These are phyloP conservation scores for Metschnikowia colocasiae DNA, from an alignment of 805 yeast genomes.

Conservation along the genomic window DNA sequence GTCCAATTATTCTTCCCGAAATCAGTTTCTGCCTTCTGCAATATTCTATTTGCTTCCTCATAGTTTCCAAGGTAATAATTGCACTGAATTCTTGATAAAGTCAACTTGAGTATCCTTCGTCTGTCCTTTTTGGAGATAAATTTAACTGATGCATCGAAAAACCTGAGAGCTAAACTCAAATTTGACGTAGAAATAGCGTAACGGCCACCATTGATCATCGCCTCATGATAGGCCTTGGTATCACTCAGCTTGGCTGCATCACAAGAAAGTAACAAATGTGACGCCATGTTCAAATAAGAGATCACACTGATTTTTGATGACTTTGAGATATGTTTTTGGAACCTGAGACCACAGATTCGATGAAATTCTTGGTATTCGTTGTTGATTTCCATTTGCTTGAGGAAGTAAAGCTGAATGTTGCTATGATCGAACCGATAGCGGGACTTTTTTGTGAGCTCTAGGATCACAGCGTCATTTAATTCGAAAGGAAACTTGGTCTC, in stretches of 20 bases:
- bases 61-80: slow-evolving; percentile 26
- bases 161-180: slow-evolving; percentile 37
- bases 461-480: slow-evolving; percentile 27
- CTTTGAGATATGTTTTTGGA: slow-evolving; percentile 23
- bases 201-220: slow-evolving; percentile 42
- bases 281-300: slow-evolving; percentile 35
- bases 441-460: slow-evolving; percentile 34
- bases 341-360: slow-evolving; percentile 41
- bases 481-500: slow-evolving; percentile 26
- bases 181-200: slow-evolving; percentile 44
- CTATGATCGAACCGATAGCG: slow-evolving; percentile 42
- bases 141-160: slow-evolving; percentile 33
- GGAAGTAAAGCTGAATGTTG: slow-evolving; percentile 30
- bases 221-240: slow-evolving; percentile 31
- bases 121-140: slow-evolving; percentile 22
- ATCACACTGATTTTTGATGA: slow-evolving; percentile 17
- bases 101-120: slow-evolving; percentile 22
- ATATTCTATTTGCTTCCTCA: slow-evolving; percentile 33
- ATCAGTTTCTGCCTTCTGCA: slow-evolving; percentile 26
- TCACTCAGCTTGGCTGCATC: slow-evolving; percentile 34
- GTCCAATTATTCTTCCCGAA: slow-evolving; percentile 35
- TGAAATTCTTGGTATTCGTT: slow-evolving; percentile 32
- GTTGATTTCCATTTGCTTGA: slow-evolving; percentile 22
- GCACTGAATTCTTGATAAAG: slow-evolving; percentile 33
- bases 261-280: slow-evolving; percentile 36